Conservation (phyloP, 176 grass and related monocot genomes). For the Phoenix roebelenii region DNA sequence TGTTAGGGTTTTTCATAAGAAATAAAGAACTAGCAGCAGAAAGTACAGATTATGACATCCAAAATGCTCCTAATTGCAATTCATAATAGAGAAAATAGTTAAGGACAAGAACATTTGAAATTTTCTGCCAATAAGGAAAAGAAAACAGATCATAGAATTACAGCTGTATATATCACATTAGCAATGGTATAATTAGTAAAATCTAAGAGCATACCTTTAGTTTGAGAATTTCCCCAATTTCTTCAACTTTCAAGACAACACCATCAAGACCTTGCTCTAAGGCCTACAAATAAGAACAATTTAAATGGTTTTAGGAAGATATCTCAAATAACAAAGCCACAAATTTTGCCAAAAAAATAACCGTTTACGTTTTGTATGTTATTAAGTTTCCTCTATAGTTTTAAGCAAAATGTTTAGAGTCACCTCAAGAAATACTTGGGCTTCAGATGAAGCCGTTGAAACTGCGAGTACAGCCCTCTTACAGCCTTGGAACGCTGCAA, state of each 20-base stretch:
- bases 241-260: constrained; percentile 75
- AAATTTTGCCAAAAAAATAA: too few relatives aligned
- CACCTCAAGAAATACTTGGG: constrained; percentile 96
- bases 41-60: too few relatives aligned
- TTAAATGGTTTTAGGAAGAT: neutral
- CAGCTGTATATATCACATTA: too few relatives aligned
- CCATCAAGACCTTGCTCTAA: constrained; percentile 93
- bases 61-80: too few relatives aligned
- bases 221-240: constrained; percentile 63
- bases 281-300: constrained; percentile 41
- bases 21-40: too few relatives aligned
- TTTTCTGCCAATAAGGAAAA: too few relatives aligned
- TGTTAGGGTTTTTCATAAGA: too few relatives aligned
- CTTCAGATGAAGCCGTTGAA: constrained; percentile 64
- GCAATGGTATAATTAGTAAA: too few relatives aligned
- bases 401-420: constrained; percentile 4
- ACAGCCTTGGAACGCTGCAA: constrained; percentile 75
- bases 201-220: constrained; percentile 46
- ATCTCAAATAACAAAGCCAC: neutral
- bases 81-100: too few relatives aligned
- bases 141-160: too few relatives aligned
- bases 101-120: too few relatives aligned
- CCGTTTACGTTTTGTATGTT: too few relatives aligned
- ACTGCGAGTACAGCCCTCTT: constrained; percentile 64
- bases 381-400: constrained; percentile 3